Conservation (phyloP, 352 stramenopile genomes). For the Globisporangium iwayamae region DNA sequence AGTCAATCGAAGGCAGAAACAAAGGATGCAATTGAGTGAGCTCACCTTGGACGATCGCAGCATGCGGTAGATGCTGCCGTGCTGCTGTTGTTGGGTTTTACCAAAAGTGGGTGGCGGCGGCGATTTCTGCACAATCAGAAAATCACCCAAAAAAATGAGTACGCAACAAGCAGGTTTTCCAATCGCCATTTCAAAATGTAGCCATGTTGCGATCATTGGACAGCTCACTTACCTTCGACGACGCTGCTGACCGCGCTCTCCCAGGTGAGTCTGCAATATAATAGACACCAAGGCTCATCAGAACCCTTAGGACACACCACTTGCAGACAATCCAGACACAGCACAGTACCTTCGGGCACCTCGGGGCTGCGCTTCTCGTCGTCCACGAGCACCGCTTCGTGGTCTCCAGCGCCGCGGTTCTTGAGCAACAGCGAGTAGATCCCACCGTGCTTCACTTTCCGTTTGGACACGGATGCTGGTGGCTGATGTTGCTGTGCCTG, state of each 20-base stretch:
- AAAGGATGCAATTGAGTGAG: not conserved
- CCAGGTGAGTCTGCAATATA: not conserved
- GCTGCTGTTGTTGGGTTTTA: slow-evolving; percentile 32
- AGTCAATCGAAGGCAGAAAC: not conserved
- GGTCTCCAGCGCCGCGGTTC: slow-evolving; percentile 35
- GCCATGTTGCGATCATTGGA: not conserved
- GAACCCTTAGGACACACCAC: too few species aligned
- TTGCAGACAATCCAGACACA: not conserved
- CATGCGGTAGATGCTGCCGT: slow-evolving; percentile 73
- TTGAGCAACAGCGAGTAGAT: slow-evolving; percentile 80
- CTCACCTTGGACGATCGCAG: slow-evolving; percentile 26
- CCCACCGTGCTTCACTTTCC: slow-evolving; percentile 65
- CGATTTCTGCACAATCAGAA: slow-evolving; percentile 2
- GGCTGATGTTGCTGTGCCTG: not conserved
- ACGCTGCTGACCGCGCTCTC: not conserved
- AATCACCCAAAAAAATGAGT: not conserved
- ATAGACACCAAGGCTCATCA: not conserved
- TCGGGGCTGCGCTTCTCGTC: slow-evolving; percentile 25
- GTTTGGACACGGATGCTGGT: slow-evolving; percentile 27
- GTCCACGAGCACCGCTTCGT: slow-evolving; percentile 55
- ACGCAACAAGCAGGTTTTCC: not conserved
- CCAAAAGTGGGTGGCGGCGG: slow-evolving; percentile 33
- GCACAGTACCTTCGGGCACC: slow-evolving; percentile 15
- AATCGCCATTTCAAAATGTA: slow-evolving; percentile 1
- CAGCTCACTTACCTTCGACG: not conserved